Conservation (phyloP, 2,329 filamentous ascomycete genomes). For the Penicillium corylophilum region DNA sequence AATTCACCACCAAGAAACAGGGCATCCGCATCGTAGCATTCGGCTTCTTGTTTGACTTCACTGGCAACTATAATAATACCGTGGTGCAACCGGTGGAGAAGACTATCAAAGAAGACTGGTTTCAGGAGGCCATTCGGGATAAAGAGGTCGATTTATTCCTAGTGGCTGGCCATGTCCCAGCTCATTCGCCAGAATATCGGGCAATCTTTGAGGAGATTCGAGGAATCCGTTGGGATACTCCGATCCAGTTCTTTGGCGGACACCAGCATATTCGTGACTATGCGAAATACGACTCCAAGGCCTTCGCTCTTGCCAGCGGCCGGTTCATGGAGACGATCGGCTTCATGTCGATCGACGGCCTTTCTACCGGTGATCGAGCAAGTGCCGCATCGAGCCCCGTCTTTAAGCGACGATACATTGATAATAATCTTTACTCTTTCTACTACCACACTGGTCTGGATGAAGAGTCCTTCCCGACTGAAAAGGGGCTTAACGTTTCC, state of each 20-base stretch:
- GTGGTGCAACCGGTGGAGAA: slow-evolving; percentile 76
- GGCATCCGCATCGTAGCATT: slow-evolving; percentile 82
- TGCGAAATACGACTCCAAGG: slow-evolving; percentile 71
- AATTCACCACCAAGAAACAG: slow-evolving; percentile 88
- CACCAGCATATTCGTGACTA: slow-evolving; percentile 89
- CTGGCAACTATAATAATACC: slow-evolving; percentile 85
- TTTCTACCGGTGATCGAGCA: slow-evolving; percentile 45
- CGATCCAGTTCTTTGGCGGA: slow-evolving; percentile 89
- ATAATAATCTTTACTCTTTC: slow-evolving; percentile 86
- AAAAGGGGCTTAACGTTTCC: slow-evolving; percentile 70
- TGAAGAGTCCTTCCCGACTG: slow-evolving; percentile 70
- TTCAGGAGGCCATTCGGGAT: slow-evolving; percentile 78
- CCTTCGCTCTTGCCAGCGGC: slow-evolving; percentile 80
- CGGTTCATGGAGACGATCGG: slow-evolving; percentile 94
- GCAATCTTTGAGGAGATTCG: slow-evolving; percentile 77
- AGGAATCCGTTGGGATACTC: slow-evolving; percentile 71
- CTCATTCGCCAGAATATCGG: slow-evolving; percentile 76
- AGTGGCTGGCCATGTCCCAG: slow-evolving; percentile 79
- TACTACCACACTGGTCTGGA: slow-evolving; percentile 77
- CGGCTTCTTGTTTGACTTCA: slow-evolving; percentile 94
- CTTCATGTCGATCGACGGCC: slow-evolving; percentile 80
- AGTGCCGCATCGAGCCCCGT: slow-evolving; percentile 41
- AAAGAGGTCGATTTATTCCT: slow-evolving; percentile 80
- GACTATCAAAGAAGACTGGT: slow-evolving; percentile 82
- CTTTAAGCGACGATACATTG: slow-evolving; percentile 82